Conservation (phyloP, 768 basidiomycete genomes). For the Boletus sp. region DNA sequence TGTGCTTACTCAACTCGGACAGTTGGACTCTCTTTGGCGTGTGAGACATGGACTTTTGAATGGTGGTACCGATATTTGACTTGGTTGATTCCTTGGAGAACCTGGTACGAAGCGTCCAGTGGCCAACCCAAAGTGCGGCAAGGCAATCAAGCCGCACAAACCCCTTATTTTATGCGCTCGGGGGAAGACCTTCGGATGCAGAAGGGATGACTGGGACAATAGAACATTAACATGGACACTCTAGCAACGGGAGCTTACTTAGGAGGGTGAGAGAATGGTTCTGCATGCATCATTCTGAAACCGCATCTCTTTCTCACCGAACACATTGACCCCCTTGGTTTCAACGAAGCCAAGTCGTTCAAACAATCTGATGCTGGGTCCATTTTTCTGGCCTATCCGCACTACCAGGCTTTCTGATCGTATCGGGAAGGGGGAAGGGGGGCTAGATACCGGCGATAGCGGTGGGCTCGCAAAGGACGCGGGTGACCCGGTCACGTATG, state of each 20-base stretch:
- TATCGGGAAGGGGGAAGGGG: constrained; percentile 42
- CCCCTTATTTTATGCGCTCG: constrained; percentile 4
- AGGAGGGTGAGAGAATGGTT: constrained; percentile 1
- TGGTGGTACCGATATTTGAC: background rate
- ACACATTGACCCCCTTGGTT: constrained; percentile 67
- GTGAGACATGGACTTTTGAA: background rate
- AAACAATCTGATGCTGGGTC: constrained; percentile 69
- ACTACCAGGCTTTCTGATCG: constrained; percentile 52
- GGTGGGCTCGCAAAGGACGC: constrained; percentile 10
- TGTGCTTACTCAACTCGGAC: too few relatives aligned
- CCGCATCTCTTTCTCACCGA: constrained; percentile 82
- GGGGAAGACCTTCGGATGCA: background rate
- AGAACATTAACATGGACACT: constrained; percentile 1
- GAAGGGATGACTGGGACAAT: constrained; percentile 17
- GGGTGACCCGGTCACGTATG: constrained; percentile 57
- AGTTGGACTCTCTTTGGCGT: background rate
- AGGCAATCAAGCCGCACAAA: constrained; percentile 8
- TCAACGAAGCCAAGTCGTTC: constrained; percentile 70
- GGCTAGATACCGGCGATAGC: constrained; percentile 18
- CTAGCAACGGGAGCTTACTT: background rate
- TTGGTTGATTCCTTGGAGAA: background rate
- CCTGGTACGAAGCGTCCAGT: background rate
- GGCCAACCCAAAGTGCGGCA: background rate
- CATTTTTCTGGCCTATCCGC: constrained; percentile 69
- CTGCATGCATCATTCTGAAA: background rate